Percentiles rank a stretch among this genome's conserved stretches.
These are phyloP conservation scores for Crinitomyces ghanaensis DNA, from an alignment of 805 yeast genomes.

Conservation along the genomic window DNA sequence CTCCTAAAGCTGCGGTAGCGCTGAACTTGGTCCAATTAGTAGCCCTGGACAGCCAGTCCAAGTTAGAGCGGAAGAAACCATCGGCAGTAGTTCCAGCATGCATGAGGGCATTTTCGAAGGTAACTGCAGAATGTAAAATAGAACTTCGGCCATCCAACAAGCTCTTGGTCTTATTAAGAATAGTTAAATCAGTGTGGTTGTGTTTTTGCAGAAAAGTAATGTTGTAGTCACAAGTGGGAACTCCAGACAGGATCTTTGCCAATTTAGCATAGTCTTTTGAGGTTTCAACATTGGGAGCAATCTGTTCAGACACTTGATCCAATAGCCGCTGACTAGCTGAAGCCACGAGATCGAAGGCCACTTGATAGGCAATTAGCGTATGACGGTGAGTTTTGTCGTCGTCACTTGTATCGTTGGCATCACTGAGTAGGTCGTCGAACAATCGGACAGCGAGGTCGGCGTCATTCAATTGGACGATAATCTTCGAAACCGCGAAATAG, in stretches of 20 bases:
- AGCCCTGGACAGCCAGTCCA: slow-evolving; percentile 97
- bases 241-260: slow-evolving; percentile 69
- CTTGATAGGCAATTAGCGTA: slow-evolving; percentile 66
- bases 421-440: slow-evolving; percentile 46
- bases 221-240: slow-evolving; percentile 88
- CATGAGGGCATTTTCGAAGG: slow-evolving; percentile 88
- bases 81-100: slow-evolving; percentile 96
- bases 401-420: slow-evolving; percentile 31
- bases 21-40: slow-evolving; percentile 96
- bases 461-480: slow-evolving; percentile 82
- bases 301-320: slow-evolving; percentile 33
- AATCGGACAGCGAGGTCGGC: slow-evolving; percentile 53
- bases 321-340: slow-evolving; percentile 86
- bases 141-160: slow-evolving; percentile 85
- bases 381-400: too few species aligned
- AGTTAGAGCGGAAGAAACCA: slow-evolving; percentile 75
- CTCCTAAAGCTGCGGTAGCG: slow-evolving; percentile 97
- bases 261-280: slow-evolving; percentile 29
- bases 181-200: slow-evolving; percentile 74
- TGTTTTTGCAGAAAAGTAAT: slow-evolving; percentile 79
- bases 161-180: slow-evolving; percentile 71
- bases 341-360: slow-evolving; percentile 87
- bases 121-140: slow-evolving; percentile 89
- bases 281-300: slow-evolving; percentile 21
- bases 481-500: slow-evolving; percentile 71